A percentile compares a stretch with the other conserved stretches of the same genome.
phyloP scores from a whole-genome alignment of 495 filamentous ascomycete genomes.

The Hypoxylon rickii region DNA sequence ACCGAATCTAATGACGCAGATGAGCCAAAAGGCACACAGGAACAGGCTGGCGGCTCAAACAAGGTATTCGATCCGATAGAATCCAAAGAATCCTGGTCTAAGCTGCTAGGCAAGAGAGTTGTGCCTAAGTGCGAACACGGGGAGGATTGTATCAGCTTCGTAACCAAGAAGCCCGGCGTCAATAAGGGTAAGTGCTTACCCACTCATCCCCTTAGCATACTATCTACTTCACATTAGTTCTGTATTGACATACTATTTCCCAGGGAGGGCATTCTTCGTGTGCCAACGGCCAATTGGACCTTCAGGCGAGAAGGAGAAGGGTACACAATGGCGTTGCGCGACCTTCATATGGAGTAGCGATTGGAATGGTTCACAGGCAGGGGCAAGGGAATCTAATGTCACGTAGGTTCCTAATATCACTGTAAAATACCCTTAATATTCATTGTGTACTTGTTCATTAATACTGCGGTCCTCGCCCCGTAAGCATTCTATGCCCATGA shows the following conservation, averaged over 20 bases:
- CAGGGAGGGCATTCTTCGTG: conserved; percentile 84
- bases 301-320: conserved; percentile 77
- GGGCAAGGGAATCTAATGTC: background rate
- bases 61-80: conserved; percentile 68
- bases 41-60: conserved; percentile 22
- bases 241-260: too few relatives aligned
- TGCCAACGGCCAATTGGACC: conserved; percentile 82
- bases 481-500: too few relatives aligned
- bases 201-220: background rate
- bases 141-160: conserved; percentile 79
- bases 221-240: background rate
- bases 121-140: conserved; percentile 83
- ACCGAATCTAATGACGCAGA: background rate
- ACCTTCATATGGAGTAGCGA: conserved; percentile 94
- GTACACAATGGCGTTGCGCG: conserved; percentile 80
- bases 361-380: conserved; percentile 56
- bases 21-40: conserved; percentile 1
- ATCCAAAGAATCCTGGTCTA: conserved; percentile 83
- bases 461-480: too few relatives aligned
- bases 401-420: background rate
- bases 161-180: conserved; percentile 83
- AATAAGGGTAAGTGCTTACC: conserved; percentile 61
- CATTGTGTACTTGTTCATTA: too few relatives aligned
- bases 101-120: conserved; percentile 75
- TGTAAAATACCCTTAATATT: background rate